These are phyloP conservation scores for Pseudovirgaria hyperparasitica DNA, from an alignment of 2,329 filamentous ascomycete genomes.

Conservation along the genomic window DNA sequence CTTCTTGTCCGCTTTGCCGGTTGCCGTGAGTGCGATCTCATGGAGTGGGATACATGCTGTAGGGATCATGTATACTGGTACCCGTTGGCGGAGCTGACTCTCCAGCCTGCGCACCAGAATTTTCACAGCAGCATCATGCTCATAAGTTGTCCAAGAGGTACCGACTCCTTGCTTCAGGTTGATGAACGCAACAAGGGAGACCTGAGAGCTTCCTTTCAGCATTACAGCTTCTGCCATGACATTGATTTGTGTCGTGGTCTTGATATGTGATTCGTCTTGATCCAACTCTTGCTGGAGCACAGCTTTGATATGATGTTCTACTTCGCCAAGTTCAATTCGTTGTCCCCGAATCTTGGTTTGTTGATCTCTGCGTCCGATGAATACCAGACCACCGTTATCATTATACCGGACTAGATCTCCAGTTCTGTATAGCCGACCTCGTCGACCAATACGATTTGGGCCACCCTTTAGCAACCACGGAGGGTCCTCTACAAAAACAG, in stretches of 20 bases:
- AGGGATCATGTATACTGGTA: conserved; percentile 27
- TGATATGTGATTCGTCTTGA: conserved; percentile 38
- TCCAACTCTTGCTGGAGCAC: conserved; percentile 48
- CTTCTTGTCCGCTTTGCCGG: conserved; percentile 27
- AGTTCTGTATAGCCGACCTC: conserved; percentile 43
- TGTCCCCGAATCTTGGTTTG: conserved; percentile 49
- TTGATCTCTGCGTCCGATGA: conserved; percentile 48
- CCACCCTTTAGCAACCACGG: conserved; percentile 1
- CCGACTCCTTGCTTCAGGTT: conserved; percentile 9
- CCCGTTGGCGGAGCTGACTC: conserved; percentile 4
- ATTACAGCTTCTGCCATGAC: conserved; percentile 38
- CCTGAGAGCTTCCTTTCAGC: too few species aligned
- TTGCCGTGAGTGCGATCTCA: conserved; percentile 29
- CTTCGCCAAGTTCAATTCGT: conserved; percentile 25
- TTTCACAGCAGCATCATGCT: conserved; percentile 6
- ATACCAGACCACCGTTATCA: conserved; percentile 37
- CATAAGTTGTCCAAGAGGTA: conserved; percentile 2
- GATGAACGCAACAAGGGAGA: conserved; percentile 23
- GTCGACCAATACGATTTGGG: conserved; percentile 9
- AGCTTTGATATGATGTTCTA: conserved; percentile 20
- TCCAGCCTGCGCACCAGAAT: conserved; percentile 4
- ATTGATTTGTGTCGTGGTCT: conserved; percentile 24
- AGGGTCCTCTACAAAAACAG: conserved; percentile 12
- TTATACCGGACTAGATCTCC: conserved; percentile 43
- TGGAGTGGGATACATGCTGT: conserved; percentile 32